Evolutionary conservation across 2,329 filamentous ascomycete species (phyloP).

Genomic region (Myriosclerotinia duriaeana): DNA sequence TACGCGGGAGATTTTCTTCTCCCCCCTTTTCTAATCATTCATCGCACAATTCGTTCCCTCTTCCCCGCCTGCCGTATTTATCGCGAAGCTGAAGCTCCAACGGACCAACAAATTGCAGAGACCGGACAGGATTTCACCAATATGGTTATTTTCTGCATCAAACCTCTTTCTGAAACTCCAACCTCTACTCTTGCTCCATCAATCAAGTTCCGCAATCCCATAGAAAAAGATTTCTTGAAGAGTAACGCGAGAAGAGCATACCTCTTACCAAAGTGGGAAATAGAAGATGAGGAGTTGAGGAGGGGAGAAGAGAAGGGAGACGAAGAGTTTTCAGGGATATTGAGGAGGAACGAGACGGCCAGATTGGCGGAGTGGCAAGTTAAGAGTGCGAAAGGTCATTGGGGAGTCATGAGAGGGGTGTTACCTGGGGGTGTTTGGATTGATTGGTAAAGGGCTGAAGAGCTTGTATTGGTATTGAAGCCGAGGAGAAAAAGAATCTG

Average conservation of each 20-base stretch:
- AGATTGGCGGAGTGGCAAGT: conserved; percentile 71
- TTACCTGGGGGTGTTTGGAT: conserved; percentile 80
- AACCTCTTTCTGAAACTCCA: conserved; percentile 18
- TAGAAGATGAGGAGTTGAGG: conserved; percentile 43
- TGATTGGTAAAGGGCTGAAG: conserved; percentile 61
- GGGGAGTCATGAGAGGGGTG: conserved; percentile 86
- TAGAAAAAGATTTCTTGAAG: conserved; percentile 64
- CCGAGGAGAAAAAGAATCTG: neutral
- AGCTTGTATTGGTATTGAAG: neutral
- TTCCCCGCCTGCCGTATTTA: conserved; percentile 92
- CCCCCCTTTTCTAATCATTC: conserved; percentile 72
- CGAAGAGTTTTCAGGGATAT: conserved; percentile 44
- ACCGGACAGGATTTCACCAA: conserved; percentile 78
- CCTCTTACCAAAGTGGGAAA: conserved; percentile 70
- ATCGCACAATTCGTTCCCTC: conserved; percentile 76
- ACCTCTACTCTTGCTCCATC: conserved; percentile 28
- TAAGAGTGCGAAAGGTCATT: conserved; percentile 78
- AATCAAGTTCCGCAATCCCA: conserved; percentile 67
- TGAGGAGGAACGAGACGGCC: conserved; percentile 63
- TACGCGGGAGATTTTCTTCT: conserved; percentile 87
- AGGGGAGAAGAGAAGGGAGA: conserved; percentile 44
- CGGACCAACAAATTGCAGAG: conserved; percentile 49
- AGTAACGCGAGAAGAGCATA: conserved; percentile 70
- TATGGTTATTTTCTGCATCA: conserved; percentile 85
- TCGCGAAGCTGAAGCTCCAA: conserved; percentile 66